Percentiles rank a stretch among this genome's conserved stretches.
Evolutionary conservation across 306 rosid genomes (phyloP).

Genomic region (Pyrus bretschneideri): DNA sequence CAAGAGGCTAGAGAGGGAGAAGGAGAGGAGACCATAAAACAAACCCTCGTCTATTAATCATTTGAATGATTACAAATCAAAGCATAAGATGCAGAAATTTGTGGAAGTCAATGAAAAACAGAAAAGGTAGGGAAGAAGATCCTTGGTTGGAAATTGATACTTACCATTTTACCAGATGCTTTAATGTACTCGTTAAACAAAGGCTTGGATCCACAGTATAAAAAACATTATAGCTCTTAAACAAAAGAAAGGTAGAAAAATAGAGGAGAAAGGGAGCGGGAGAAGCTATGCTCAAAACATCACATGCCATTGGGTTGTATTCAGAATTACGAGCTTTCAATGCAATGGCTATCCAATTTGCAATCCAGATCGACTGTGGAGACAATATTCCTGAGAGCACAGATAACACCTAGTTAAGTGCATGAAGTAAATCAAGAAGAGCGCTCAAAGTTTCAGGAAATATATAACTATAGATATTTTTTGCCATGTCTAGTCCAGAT

Average conservation of each 20-base stretch:
- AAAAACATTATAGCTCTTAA: neutral
- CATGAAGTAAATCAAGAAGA: neutral
- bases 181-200: neutral
- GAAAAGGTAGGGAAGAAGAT: neutral
- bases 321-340: slow-evolving; percentile 93
- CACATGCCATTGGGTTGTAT: slow-evolving; percentile 90
- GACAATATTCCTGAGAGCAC: slow-evolving; percentile 64
- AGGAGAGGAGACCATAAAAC: neutral
- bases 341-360: slow-evolving; percentile 84
- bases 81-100: neutral
- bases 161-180: slow-evolving; percentile 91
- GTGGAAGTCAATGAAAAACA: neutral
- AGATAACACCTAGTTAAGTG: neutral
- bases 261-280: neutral
- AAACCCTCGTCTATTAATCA: neutral
- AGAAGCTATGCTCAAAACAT: neutral
- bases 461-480: neutral
- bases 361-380: slow-evolving; percentile 93
- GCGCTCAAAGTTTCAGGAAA: neutral
- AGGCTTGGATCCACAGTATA: neutral
- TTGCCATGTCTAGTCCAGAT: neutral
- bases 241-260: neutral
- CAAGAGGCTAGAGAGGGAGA: neutral
- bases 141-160: neutral
- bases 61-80: neutral